A percentile compares a stretch with the other conserved stretches of the same genome.
Evolutionary conservation across 2,329 filamentous ascomycete species (phyloP).

Genomic region (Clarireedia hainanense): DNA sequence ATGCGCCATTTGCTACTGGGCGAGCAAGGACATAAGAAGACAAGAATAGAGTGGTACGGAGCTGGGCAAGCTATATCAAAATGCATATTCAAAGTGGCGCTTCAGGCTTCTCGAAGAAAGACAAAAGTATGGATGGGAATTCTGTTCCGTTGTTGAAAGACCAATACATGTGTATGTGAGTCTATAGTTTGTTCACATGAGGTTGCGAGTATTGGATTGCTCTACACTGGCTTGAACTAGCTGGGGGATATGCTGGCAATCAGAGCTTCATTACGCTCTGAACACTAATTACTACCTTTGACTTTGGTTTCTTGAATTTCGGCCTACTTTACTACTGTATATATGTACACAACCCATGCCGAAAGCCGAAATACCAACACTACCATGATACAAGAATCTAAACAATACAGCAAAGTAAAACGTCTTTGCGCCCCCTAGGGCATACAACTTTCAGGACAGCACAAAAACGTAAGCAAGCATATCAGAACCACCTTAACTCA

Average conservation of each 20-base stretch:
- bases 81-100: background rate
- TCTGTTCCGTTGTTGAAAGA: too few species aligned
- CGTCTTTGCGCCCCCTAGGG: too few species aligned
- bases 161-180: background rate
- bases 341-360: background rate
- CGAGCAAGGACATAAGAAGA: too few species aligned
- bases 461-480: background rate
- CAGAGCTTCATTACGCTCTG: too few species aligned
- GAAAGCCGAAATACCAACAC: background rate
- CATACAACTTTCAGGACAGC: background rate
- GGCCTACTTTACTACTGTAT: background rate
- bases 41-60: too few species aligned
- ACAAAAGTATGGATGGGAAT: background rate
- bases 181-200: background rate
- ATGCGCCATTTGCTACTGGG: too few species aligned
- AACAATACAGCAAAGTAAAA: background rate
- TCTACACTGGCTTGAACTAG: background rate
- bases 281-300: too few species aligned
- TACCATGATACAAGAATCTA: background rate
- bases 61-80: too few species aligned
- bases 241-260: too few species aligned
- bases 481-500: constrained; percentile 15
- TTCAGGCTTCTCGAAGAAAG: background rate
- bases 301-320: background rate
- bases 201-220: background rate